These are phyloP conservation scores for Ammopiptanthus mongolicus DNA, from an alignment of 306 rosid species.

Conservation along the genomic window DNA sequence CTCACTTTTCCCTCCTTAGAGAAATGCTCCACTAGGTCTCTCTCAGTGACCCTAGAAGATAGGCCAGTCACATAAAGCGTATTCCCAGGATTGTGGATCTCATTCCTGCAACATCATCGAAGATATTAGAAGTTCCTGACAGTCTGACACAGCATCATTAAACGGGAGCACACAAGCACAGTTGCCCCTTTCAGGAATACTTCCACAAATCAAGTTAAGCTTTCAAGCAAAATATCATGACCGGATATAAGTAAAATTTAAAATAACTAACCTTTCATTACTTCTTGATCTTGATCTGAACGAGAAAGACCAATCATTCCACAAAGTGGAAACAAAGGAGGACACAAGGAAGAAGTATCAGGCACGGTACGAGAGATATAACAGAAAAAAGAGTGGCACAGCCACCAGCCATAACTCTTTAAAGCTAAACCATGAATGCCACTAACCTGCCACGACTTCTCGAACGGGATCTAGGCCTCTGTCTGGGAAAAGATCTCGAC, in stretches of 20 bases:
- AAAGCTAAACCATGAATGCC: not conserved
- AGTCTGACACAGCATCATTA: conserved; percentile 2
- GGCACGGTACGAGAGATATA: not conserved
- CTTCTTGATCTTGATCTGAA: conserved; percentile 85
- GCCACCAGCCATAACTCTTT: not conserved
- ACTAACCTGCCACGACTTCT: conserved; percentile 92
- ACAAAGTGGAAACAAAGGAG: not conserved
- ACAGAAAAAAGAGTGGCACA: not conserved
- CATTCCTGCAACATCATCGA: conserved; percentile 34
- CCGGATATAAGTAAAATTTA: not conserved
- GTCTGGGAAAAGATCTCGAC: conserved; percentile 57
- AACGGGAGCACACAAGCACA: not conserved
- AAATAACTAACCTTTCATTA: conserved; percentile 58
- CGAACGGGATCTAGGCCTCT: conserved; percentile 59
- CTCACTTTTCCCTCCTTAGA: conserved; percentile 90
- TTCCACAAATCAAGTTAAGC: not conserved
- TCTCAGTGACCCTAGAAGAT: conserved; percentile 85
- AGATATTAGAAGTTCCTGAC: conserved; percentile 18
- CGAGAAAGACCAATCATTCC: conserved; percentile 12
- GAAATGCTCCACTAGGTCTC: conserved; percentile 88
- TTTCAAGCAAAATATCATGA: not conserved
- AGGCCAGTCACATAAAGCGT: conserved; percentile 95
- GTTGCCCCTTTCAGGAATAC: not conserved
- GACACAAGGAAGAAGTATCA: not conserved
- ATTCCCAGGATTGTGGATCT: conserved; percentile 56